Percentiles rank a stretch among this genome's conserved stretches.
phyloP scores from a whole-genome alignment of 2,329 filamentous ascomycete species.

The Akanthomyces dipterigenus region DNA sequence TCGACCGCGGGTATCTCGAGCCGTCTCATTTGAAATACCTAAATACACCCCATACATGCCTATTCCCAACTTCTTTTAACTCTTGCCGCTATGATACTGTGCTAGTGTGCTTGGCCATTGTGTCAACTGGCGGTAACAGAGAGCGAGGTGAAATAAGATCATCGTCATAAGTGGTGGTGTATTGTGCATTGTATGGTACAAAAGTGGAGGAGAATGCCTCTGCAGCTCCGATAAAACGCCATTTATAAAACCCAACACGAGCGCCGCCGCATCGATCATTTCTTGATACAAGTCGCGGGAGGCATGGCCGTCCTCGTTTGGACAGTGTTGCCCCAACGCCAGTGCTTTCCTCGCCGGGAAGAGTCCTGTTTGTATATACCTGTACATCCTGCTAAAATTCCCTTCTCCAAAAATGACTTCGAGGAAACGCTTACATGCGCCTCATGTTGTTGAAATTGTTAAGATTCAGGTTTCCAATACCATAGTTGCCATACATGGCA shows the following conservation, averaged over 20 bases:
- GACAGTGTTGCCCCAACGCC: constrained; percentile 1
- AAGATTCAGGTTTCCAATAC: constrained; percentile 20
- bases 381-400: not conserved
- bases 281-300: not conserved
- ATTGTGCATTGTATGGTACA: constrained; percentile 3
- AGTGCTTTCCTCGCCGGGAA: not conserved
- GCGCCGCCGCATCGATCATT: not conserved
- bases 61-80: too few relatives aligned
- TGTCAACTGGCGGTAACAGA: too few relatives aligned
- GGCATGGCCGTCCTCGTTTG: not conserved
- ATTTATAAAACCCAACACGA: not conserved
- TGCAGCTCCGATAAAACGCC: not conserved
- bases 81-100: too few relatives aligned
- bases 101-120: too few relatives aligned
- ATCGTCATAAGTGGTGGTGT: not conserved
- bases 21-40: too few relatives aligned
- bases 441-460: constrained; percentile 13
- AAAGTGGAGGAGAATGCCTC: constrained; percentile 1
- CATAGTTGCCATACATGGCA: constrained; percentile 26
- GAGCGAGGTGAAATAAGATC: too few relatives aligned
- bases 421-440: constrained; percentile 1
- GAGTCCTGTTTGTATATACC: not conserved
- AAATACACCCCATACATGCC: too few relatives aligned
- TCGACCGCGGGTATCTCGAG: too few relatives aligned
- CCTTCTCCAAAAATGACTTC: not conserved